These are phyloP conservation scores for Fusarium anguioides DNA, from an alignment of 2,329 filamentous ascomycete species.

Conservation along the genomic window DNA sequence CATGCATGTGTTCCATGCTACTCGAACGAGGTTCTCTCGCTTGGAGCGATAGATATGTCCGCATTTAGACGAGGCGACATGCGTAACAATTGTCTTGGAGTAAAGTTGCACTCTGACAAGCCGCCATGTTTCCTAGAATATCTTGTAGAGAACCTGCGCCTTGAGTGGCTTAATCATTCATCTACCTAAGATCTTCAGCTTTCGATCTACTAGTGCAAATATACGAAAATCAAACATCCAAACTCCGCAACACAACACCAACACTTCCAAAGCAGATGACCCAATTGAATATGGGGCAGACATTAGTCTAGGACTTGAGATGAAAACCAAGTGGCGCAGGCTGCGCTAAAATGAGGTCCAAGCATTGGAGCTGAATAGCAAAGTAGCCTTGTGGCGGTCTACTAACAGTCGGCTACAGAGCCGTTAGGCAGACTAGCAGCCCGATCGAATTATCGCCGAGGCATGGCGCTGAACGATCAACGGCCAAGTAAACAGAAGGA, in stretches of 20 bases:
- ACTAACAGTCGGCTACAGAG: constrained; percentile 20
- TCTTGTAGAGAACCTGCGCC: no score
- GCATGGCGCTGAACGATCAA: no score
- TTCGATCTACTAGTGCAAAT: background rate
- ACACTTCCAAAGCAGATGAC: background rate
- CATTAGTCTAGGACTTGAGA: background rate
- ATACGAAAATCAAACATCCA: background rate
- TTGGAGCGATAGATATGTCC: background rate
- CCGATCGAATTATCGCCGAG: no score
- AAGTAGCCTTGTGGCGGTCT: constrained; percentile 2
- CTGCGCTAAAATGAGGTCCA: background rate
- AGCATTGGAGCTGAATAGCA: background rate
- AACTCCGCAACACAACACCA: background rate
- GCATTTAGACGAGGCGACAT: no score
- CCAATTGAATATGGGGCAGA: background rate
- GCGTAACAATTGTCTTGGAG: no score
- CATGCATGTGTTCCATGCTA: no score
- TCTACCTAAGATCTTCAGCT: background rate
- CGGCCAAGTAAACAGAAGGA: background rate
- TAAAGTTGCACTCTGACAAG: no score
- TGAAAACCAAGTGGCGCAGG: background rate
- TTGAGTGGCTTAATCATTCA: background rate
- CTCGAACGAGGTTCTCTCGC: no score
- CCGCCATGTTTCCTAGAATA: no score
- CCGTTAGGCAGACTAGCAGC: constrained; percentile 17